phyloP scores from a whole-genome alignment of 1,139 yeast genomes.

The Hyphopichia wangnamkhiaoensis region DNA sequence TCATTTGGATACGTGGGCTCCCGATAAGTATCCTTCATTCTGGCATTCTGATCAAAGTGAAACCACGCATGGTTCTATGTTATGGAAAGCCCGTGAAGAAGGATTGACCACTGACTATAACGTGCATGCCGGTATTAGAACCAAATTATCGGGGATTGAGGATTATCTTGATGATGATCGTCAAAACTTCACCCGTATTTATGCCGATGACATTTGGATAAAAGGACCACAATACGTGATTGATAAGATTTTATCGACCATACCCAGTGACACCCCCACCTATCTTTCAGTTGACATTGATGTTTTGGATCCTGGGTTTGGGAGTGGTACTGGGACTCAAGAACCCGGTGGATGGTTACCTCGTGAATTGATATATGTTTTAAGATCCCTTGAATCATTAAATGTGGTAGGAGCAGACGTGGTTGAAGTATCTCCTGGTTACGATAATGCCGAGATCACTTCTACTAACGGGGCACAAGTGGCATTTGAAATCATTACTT shows the following conservation, averaged over 20 bases:
- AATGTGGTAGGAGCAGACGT: conserved; percentile 76
- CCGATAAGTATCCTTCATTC: conserved; percentile 62
- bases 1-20: conserved; percentile 79
- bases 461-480: conserved; percentile 78
- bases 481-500: conserved; percentile 66
- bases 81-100: conserved; percentile 74
- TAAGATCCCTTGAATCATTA: conserved; percentile 58
- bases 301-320: conserved; percentile 78
- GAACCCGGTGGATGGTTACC: conserved; percentile 83
- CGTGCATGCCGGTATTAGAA: conserved; percentile 72
- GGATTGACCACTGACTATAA: conserved; percentile 59
- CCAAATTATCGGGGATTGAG: conserved; percentile 61
- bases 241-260: conserved; percentile 46
- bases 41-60: conserved; percentile 69
- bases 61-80: conserved; percentile 78
- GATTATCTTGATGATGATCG: conserved; percentile 66
- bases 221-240: conserved; percentile 59
- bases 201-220: conserved; percentile 70
- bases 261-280: conserved; percentile 62
- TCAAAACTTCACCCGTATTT: conserved; percentile 64
- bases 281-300: conserved; percentile 77
- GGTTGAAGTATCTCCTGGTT: conserved; percentile 77
- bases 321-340: conserved; percentile 83
- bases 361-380: conserved; percentile 66
- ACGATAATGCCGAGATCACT: conserved; percentile 71